These are phyloP conservation scores for Sphagnum tenellum DNA, from an alignment of 225 moss, liverwort and hornwort species.

Conservation along the genomic window DNA sequence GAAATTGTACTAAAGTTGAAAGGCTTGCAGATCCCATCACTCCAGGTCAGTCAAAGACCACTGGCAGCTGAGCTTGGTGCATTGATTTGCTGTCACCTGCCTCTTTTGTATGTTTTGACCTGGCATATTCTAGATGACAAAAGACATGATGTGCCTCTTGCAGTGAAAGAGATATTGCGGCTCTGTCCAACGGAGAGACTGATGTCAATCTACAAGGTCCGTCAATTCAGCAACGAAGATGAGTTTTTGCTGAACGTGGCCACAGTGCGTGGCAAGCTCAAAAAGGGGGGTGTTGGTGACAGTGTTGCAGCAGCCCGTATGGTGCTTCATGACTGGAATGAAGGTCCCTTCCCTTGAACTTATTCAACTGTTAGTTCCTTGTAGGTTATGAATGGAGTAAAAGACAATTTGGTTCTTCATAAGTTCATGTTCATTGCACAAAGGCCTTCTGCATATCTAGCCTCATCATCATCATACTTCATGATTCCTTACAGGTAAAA, in stretches of 20 bases:
- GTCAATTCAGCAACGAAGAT: slow-evolving; percentile 57
- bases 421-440: no score
- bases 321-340: slow-evolving; percentile 85
- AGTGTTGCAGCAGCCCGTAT: slow-evolving; percentile 56
- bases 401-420: no score
- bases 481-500: slow-evolving; percentile 47
- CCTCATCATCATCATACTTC: no score
- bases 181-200: slow-evolving; percentile 64
- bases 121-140: no score
- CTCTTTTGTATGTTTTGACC: no score
- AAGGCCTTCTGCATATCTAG: no score
- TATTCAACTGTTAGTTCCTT: neutral
- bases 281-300: slow-evolving; percentile 59
- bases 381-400: no score
- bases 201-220: slow-evolving; percentile 69
- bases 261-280: slow-evolving; percentile 60
- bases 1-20: slow-evolving; percentile 77
- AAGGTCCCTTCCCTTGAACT: slow-evolving; percentile 27
- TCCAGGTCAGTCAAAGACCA: slow-evolving; percentile 40
- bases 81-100: no score
- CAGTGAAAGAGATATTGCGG: slow-evolving; percentile 69
- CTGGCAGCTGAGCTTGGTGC: neutral
- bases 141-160: neutral
- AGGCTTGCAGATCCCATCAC: slow-evolving; percentile 57
- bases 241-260: slow-evolving; percentile 63